Base-by-base conservation (phyloP, 1,139 yeast species). In the Saccharomyces hybrid region DNA sequence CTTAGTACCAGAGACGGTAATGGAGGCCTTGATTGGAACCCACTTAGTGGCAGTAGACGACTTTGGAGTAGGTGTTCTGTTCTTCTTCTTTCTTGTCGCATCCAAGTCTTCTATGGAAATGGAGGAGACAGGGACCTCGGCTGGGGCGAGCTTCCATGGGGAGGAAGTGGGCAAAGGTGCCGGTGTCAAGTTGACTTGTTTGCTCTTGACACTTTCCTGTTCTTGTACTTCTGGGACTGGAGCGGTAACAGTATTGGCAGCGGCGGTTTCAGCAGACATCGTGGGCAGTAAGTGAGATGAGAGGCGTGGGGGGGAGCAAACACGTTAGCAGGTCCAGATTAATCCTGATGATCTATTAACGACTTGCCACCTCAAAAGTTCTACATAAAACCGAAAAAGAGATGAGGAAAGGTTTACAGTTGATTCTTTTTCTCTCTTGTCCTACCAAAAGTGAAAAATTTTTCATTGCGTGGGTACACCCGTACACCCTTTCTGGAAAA, bases 1-100 rank as follows among this genome's bases (percentile, higher is more conserved):
- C 25, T 38, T 38, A 6, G 41, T 46, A 20, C 42, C 34, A n/a
- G 50, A 32, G 20, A 51, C 82, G 1, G 58, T 56, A 53, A 86
- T 84, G 59, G 85, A 81, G 31, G 93, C 95, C 61, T 82, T 80
- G 67, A 85, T 83, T n/a, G 96, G 96, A 49, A 88, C 86, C 96
- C 96, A 89, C 71, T 88, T 88, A 64, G 85, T 90, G 61, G 84
- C 82, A 59, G 84, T 82, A 38, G 87, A 80, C 60, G 83, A 78
- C 57, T 79, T 79, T 53, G 72, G 74, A 25, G 71, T 68, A 26
- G 70, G 61, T 38, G 67, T 61, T 32, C 61, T 60, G 9, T 62
- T 64, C 56, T 67, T 66, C 54, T 65, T 51, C 50, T 51, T 51
- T 27, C 52, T 50, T 14, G 48, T 41, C 14, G 44, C 49, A 20